Conservation (phyloP, 305 asterid genomes). For the Nicotiana rustica region DNA sequence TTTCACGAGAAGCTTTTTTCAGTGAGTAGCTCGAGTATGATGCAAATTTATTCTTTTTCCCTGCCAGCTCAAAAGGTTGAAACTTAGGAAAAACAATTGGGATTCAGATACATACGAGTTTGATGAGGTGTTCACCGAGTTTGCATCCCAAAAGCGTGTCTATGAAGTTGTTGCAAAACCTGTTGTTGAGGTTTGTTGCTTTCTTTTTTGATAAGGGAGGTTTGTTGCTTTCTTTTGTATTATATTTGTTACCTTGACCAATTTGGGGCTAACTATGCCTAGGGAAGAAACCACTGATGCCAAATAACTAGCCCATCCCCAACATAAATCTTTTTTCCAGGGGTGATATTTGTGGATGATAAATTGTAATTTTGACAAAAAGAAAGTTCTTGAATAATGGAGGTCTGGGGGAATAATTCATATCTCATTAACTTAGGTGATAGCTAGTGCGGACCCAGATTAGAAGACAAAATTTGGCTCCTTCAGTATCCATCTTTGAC, state of each 20-base stretch:
- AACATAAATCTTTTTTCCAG: background rate
- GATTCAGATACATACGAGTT: slow-evolving; percentile 97
- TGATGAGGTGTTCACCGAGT: slow-evolving; percentile 94
- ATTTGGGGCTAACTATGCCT: background rate
- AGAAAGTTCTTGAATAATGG: slow-evolving; percentile 13
- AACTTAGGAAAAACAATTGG: slow-evolving; percentile 97
- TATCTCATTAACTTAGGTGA: slow-evolving; percentile 7
- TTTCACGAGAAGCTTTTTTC: slow-evolving; percentile 22
- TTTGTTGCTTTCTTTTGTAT: background rate
- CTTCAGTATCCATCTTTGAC: slow-evolving; percentile 11
- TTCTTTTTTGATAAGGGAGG: slow-evolving; percentile 4
- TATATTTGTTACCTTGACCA: slow-evolving; percentile 7
- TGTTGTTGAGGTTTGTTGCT: slow-evolving; percentile 87
- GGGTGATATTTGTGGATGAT: slow-evolving; percentile 29
- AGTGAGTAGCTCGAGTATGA: slow-evolving; percentile 15
- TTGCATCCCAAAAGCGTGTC: slow-evolving; percentile 95
- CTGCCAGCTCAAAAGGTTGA: slow-evolving; percentile 81
- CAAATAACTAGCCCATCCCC: slow-evolving; percentile 5
- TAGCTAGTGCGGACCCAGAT: background rate
- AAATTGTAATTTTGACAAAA: slow-evolving; percentile 25
- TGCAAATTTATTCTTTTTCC: slow-evolving; percentile 23
- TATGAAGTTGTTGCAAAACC: slow-evolving; percentile 99
- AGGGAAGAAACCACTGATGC: slow-evolving; percentile 24
- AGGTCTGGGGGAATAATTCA: slow-evolving; percentile 2
- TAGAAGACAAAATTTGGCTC: slow-evolving; percentile 15